Conservation (phyloP, 2,329 filamentous ascomycete species). For the Clonostachys byssicola region DNA sequence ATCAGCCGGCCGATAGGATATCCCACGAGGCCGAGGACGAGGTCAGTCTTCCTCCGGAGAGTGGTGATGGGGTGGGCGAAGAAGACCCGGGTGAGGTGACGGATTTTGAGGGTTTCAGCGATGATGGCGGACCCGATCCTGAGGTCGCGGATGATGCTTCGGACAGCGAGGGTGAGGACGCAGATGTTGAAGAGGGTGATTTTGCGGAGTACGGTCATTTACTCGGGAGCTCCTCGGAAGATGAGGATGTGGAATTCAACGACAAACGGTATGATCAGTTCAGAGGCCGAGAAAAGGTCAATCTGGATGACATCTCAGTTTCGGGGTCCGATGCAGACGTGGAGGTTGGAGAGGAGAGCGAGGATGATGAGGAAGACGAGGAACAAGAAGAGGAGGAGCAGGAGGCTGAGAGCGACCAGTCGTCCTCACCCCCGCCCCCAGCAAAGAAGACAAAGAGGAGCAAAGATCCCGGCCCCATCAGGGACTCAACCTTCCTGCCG, state of each 20-base stretch:
- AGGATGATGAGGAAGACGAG: neutral
- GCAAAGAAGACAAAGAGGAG: constrained; percentile 12
- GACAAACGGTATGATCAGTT: constrained; percentile 20
- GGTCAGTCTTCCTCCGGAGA: constrained; percentile 6
- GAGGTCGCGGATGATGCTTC: constrained; percentile 9
- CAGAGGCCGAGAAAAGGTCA: constrained; percentile 25
- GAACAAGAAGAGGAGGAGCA: no score
- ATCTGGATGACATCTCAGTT: constrained; percentile 32
- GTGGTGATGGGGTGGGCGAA: constrained; percentile 10
- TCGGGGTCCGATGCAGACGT: constrained; percentile 20
- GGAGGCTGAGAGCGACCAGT: no score
- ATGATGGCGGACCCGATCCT: constrained; percentile 16
- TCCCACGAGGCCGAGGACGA: constrained; percentile 8
- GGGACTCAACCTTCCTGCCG: constrained; percentile 63
- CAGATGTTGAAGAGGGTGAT: constrained; percentile 10
- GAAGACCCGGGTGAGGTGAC: constrained; percentile 22
- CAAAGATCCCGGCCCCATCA: constrained; percentile 12
- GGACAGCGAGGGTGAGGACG: constrained; percentile 23
- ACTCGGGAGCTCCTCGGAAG: constrained; percentile 38
- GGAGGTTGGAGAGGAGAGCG: constrained; percentile 1
- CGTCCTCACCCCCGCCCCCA: constrained; percentile 21
- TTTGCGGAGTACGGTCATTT: constrained; percentile 38
- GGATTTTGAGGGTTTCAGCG: constrained; percentile 28
- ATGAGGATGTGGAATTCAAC: constrained; percentile 26
- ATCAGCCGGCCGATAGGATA: constrained; percentile 15